A percentile compares a stretch with the other conserved stretches of the same genome.
phyloP scores from a whole-genome alignment of 1,284 basidiomycete species.

The Ustilago sp. region DNA sequence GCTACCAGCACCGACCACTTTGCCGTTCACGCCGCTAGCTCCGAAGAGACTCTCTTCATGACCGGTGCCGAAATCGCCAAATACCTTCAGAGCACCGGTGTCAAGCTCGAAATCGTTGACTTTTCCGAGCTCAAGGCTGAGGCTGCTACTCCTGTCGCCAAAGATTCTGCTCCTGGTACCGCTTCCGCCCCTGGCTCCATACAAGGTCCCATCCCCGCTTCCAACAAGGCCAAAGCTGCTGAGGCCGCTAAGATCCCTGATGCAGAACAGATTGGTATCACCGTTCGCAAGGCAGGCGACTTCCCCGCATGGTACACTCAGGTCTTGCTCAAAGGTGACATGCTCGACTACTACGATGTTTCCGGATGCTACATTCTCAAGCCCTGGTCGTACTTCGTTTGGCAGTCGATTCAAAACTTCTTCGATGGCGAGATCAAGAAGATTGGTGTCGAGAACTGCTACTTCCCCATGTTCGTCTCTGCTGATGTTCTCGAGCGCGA shows the following conservation, averaged over 20 bases:
- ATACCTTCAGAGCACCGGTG: slow-evolving; percentile 63
- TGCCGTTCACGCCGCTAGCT: slow-evolving; percentile 62
- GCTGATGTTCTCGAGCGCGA: slow-evolving; percentile 91
- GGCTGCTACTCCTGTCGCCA: slow-evolving; percentile 46
- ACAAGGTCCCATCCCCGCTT: slow-evolving; percentile 43
- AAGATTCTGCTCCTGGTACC: slow-evolving; percentile 38
- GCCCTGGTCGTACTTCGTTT: slow-evolving; percentile 96
- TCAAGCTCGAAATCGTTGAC: slow-evolving; percentile 60
- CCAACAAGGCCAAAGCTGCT: slow-evolving; percentile 47
- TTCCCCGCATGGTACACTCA: slow-evolving; percentile 71
- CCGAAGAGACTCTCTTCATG: slow-evolving; percentile 65
- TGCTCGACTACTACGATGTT: slow-evolving; percentile 99
- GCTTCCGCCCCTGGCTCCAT: slow-evolving; percentile 42
- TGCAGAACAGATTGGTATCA: slow-evolving; percentile 68
- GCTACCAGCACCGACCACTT: slow-evolving; percentile 54
- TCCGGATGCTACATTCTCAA: slow-evolving; percentile 98
- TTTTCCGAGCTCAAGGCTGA: slow-evolving; percentile 57
- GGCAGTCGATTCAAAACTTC: slow-evolving; percentile 87
- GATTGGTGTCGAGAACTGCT: slow-evolving; percentile 94
- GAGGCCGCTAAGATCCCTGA: slow-evolving; percentile 64
- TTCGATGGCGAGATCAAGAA: slow-evolving; percentile 80
- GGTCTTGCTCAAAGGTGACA: slow-evolving; percentile 98
- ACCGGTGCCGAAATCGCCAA: slow-evolving; percentile 58
- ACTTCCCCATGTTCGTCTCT: slow-evolving; percentile 99
- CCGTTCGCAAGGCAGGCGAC: slow-evolving; percentile 67